Conservation (phyloP, 202 grass and related monocot genomes). For the Schoenoplectus triqueter region DNA sequence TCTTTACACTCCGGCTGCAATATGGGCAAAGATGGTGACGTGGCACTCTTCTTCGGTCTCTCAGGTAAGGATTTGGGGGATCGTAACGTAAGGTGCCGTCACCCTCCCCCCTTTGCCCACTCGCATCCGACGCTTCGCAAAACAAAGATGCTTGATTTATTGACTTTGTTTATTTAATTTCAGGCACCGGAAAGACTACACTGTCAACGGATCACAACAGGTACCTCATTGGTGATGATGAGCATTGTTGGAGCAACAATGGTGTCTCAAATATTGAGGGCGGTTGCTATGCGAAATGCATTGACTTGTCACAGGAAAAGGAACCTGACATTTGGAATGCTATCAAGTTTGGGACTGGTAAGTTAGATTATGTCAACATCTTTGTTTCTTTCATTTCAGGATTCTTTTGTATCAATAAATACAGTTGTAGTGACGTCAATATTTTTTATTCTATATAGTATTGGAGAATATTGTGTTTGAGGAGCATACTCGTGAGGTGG, state of each 20-base stretch:
- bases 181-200: slow-evolving; percentile 98
- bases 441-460: slow-evolving; percentile 45
- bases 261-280: slow-evolving; percentile 99
- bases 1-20: slow-evolving; percentile 98
- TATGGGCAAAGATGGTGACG: slow-evolving; percentile 92
- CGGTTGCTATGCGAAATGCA: slow-evolving; percentile 97
- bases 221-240: slow-evolving; percentile 87
- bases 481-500: slow-evolving; percentile 90
- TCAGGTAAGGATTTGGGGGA: slow-evolving; percentile 75
- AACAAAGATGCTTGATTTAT: slow-evolving; percentile 33
- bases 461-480: slow-evolving; percentile 98
- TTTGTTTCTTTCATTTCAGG: slow-evolving; percentile 20
- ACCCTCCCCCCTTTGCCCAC: slow-evolving; percentile 57
- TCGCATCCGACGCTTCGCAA: slow-evolving; percentile 45
- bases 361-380: neutral
- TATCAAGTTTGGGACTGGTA: slow-evolving; percentile 98
- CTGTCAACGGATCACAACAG: slow-evolving; percentile 93
- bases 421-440: neutral
- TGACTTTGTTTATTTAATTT: slow-evolving; percentile 24
- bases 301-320: slow-evolving; percentile 81
- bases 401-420: neutral
- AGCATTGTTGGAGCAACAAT: slow-evolving; percentile 93
- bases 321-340: slow-evolving; percentile 99
- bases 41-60: slow-evolving; percentile 98
- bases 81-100: slow-evolving; percentile 50